Percentiles rank a stretch among this genome's conserved stretches.
phyloP scores from a whole-genome alignment of 2,329 filamentous ascomycete species.

The Aspergillus sp. region DNA sequence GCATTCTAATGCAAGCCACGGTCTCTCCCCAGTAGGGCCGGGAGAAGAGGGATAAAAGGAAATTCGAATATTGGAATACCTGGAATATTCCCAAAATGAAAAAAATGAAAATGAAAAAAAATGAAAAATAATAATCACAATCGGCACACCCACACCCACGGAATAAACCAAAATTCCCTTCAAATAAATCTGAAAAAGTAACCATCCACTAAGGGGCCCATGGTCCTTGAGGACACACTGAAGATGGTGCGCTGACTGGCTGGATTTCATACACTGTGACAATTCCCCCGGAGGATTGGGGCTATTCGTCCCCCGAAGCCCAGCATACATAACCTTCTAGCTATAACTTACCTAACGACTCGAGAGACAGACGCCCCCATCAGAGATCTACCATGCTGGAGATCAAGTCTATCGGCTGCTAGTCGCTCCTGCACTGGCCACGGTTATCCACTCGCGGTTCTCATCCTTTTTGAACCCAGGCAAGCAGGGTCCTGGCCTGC shows the following conservation, averaged over 20 bases:
- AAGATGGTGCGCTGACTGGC: constrained; percentile 9
- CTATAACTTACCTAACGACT: constrained; percentile 8
- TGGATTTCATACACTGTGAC: background rate
- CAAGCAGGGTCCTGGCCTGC: constrained; percentile 11
- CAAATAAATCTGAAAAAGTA: background rate
- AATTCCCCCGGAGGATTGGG: constrained; percentile 18
- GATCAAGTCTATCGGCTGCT: constrained; percentile 37
- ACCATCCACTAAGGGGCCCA: background rate
- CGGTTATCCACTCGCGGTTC: constrained; percentile 17
- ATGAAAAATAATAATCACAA: constrained; percentile 7
- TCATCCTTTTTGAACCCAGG: constrained; percentile 9
- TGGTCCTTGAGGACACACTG: background rate
- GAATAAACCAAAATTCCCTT: constrained; percentile 1
- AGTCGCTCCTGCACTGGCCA: constrained; percentile 32
- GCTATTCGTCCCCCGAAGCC: constrained; percentile 13
- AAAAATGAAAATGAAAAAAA: constrained; percentile 7
- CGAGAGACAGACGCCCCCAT: constrained; percentile 9
- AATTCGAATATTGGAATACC: background rate
- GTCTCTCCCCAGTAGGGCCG: constrained; percentile 14
- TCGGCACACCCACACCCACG: too few species aligned
- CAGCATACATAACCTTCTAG: constrained; percentile 3
- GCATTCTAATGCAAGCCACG: constrained; percentile 33
- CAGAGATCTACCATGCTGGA: constrained; percentile 32
- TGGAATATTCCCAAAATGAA: background rate
- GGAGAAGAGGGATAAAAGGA: constrained; percentile 6